Evolutionary conservation across 2,329 filamentous ascomycete genomes (phyloP), one percentile per base, ranked within the genome.

Genomic region (Pestalotiopsis sp.): DNA sequence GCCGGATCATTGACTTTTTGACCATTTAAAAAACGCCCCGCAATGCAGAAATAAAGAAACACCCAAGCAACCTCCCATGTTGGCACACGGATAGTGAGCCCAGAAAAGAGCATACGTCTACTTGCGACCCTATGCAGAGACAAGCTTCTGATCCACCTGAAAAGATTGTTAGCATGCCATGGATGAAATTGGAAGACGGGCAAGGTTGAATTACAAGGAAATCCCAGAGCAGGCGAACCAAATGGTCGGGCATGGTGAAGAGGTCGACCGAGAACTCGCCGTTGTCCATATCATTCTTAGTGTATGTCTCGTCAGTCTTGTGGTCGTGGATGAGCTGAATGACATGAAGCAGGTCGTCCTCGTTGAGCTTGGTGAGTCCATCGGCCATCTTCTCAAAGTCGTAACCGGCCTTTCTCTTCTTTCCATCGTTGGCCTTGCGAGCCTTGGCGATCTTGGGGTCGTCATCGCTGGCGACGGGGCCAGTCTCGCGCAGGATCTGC

Each of bases 241-340:
- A 87, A 36, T 85, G 83, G 73, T 98, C 96, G 1, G 96, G 95
- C 72, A 99, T 90, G n/a, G 96, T 98, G 84, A 97, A 98, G 69
- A 99, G 87, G 78, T 99, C 96, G 74, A 99, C 95, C 70, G 97
- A 96, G 84, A 99, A 99, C 83, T 99, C 96, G 77, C 96, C 96
- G 77, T 95, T 94, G 77, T 99, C 96, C 69, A 98, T 89, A 81
- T 99, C 97, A 76, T 98, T 98, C 84, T 97, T 95, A 64, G 95
- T 97, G 83, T 97, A 98, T 1, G 95, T 98, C 72, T 97, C 94
- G 5, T 94, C 89, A 1, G 90, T 91, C 86, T 98, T 98, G 84
- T 98, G 94, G 83, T 99, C 96, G 81, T 98, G 96, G 71, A 99
- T 95, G 89, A 99, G 92, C 84, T 98, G 95, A 70, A 99, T 97